phyloP scores from a whole-genome alignment of 2,329 filamentous ascomycete genomes.

The Cladophialophora exuberans region DNA sequence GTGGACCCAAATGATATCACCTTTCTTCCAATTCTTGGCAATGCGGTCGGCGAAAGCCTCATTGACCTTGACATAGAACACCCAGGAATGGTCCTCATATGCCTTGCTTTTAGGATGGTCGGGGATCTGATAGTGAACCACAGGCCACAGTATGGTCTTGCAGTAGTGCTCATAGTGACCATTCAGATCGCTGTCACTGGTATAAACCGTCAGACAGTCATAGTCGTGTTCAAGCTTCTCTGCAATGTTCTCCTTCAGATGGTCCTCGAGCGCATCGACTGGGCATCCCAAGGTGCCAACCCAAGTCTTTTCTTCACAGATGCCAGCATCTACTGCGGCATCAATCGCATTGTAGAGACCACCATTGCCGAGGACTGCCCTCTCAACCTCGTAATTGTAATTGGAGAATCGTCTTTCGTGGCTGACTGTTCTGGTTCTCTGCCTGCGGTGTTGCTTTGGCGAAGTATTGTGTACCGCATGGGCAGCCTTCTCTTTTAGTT shows the following conservation, averaged over 20 bases:
- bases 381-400: slow-evolving; percentile 81
- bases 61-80: slow-evolving; percentile 90
- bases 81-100: slow-evolving; percentile 95
- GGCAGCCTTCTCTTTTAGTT: slow-evolving; percentile 21
- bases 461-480: slow-evolving; percentile 11
- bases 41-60: slow-evolving; percentile 91
- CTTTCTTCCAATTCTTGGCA: slow-evolving; percentile 87
- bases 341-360: slow-evolving; percentile 87
- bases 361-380: slow-evolving; percentile 88
- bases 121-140: slow-evolving; percentile 97
- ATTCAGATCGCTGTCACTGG: slow-evolving; percentile 88
- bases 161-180: slow-evolving; percentile 95
- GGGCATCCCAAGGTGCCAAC: slow-evolving; percentile 93
- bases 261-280: slow-evolving; percentile 77
- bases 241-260: slow-evolving; percentile 80
- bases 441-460: slow-evolving; percentile 8
- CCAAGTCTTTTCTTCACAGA: slow-evolving; percentile 78
- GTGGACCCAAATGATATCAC: slow-evolving; percentile 92
- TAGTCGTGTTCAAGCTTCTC: slow-evolving; percentile 79
- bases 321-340: slow-evolving; percentile 71
- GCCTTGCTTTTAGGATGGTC: slow-evolving; percentile 98
- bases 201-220: slow-evolving; percentile 70
- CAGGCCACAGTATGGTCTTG: slow-evolving; percentile 97
- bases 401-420: slow-evolving; percentile 72
- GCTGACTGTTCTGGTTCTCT: slow-evolving; percentile 51